Evolutionary conservation across 768 basidiomycete species (phyloP), one percentile per base, ranked within the genome.

Genomic region (Dacryopinax primogenitus): DNA sequence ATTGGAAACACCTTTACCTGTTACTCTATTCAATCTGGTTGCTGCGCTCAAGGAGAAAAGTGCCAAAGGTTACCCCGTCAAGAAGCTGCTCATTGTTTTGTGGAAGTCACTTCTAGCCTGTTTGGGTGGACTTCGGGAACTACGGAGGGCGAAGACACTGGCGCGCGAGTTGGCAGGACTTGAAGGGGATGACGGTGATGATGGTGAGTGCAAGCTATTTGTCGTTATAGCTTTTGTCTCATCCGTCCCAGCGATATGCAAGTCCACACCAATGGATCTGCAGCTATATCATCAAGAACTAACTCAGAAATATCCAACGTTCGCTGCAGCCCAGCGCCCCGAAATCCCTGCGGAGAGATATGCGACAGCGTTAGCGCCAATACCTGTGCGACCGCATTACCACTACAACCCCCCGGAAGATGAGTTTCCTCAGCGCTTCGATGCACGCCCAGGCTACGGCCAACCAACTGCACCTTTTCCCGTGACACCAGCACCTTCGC

Each of bases 31-130:
- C 78, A 87, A 87, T 64, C 82, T 93, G 58, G 86, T 97, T n/a
- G 86, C 92, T 26, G 85, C 86, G 41, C 78, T 97, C 41, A 86
- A 91, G 69, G 95, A 98, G 74, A 92, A 92, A 77, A 89, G 88
- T 72, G 88, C 92, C 1, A 93, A 90, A 72, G 91, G 91, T 3
- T 99, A 96, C 76, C 96, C 96, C 0, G 89, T 96, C 70, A 99
- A 98, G 78, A 97, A 97, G 94, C 84, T 97, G 1, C 82, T 99
- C 13, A 83, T 98, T 16, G 83, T 99, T 0, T 78, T 96, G 9
- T 99, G 96, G 96, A 99, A 98, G 73, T 85, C 90, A 0, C 76
- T 98, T 39, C 78, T 99, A 51, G 85, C 91, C 34, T 96, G 92
- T 74, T 87, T 92, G 71, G 96, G 96, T 41, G 96, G 96, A 4